These are phyloP conservation scores for Trichaptum fuscoviolaceum DNA, from an alignment of 768 basidiomycete species.

Conservation along the genomic window DNA sequence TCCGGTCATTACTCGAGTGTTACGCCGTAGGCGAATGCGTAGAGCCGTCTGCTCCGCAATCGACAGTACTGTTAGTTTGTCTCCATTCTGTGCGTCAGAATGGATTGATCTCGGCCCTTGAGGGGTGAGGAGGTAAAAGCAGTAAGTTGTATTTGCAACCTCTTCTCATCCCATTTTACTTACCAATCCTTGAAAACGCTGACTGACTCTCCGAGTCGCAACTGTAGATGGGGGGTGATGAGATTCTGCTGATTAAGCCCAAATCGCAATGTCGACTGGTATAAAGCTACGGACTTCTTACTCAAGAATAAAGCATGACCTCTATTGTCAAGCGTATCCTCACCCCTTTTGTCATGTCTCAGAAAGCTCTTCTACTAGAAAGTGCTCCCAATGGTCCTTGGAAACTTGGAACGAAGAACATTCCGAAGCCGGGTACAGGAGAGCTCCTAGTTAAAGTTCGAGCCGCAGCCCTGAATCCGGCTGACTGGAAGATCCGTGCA, in stretches of 20 bases:
- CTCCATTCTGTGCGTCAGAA: too few species aligned
- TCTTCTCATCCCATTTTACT: background rate
- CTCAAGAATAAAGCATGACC: too few species aligned
- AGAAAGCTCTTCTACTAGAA: background rate
- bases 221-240: background rate
- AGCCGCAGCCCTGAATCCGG: conserved; percentile 46
- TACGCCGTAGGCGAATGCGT: too few species aligned
- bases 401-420: conserved; percentile 11
- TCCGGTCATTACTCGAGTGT: too few species aligned
- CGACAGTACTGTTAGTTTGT: too few species aligned
- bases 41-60: too few species aligned
- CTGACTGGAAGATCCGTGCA: conserved; percentile 37
- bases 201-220: background rate
- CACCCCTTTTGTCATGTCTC: background rate
- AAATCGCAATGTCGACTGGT: background rate
- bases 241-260: background rate
- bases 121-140: background rate
- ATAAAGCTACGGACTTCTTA: too few species aligned
- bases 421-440: conserved; percentile 39
- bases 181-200: background rate
- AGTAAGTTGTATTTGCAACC: background rate
- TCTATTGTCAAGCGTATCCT: background rate
- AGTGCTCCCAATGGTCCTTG: background rate
- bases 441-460: conserved; percentile 44
- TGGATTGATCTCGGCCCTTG: too few species aligned